Conservation (phyloP, 225 moss, liverwort and hornwort species). For the Pseudisothecium myosuroides region DNA sequence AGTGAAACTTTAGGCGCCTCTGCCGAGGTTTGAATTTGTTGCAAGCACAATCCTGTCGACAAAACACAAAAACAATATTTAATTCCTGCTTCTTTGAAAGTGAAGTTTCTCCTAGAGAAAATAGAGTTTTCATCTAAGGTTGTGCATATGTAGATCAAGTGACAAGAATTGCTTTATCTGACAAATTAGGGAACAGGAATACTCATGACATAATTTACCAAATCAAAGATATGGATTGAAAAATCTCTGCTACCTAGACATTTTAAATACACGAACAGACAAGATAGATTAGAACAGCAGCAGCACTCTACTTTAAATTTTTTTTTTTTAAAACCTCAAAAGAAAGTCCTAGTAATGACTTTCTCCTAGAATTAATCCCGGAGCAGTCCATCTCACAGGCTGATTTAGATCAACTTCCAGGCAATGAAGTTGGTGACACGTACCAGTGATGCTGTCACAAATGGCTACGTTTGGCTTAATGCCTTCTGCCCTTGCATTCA, state of each 20-base stretch:
- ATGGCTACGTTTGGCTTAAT: conserved; percentile 71
- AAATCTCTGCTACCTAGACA: not conserved
- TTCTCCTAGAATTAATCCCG: not conserved
- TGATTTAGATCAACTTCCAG: not conserved
- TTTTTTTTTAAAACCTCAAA: not conserved
- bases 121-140: not conserved
- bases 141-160: not conserved
- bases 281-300: not conserved
- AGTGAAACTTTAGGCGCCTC: conserved; percentile 32
- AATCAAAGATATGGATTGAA: not conserved
- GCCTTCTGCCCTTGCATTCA: conserved; percentile 64
- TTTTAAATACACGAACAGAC: not conserved
- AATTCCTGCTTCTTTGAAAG: not conserved
- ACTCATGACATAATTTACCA: not conserved
- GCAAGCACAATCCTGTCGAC: conserved; percentile 48
- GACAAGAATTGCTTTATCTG: not conserved
- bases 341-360: not conserved
- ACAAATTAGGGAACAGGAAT: not conserved
- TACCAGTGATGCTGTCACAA: conserved; percentile 84
- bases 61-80: not conserved
- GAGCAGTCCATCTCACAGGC: not conserved
- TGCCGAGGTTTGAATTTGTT: conserved; percentile 25
- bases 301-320: not conserved
- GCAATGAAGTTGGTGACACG: not conserved
- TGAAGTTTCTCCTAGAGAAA: not conserved